Percentiles rank a stretch among this genome's conserved stretches.
phyloP scores from a whole-genome alignment of 805 yeast species.

The Kodamaea fukazawae region DNA sequence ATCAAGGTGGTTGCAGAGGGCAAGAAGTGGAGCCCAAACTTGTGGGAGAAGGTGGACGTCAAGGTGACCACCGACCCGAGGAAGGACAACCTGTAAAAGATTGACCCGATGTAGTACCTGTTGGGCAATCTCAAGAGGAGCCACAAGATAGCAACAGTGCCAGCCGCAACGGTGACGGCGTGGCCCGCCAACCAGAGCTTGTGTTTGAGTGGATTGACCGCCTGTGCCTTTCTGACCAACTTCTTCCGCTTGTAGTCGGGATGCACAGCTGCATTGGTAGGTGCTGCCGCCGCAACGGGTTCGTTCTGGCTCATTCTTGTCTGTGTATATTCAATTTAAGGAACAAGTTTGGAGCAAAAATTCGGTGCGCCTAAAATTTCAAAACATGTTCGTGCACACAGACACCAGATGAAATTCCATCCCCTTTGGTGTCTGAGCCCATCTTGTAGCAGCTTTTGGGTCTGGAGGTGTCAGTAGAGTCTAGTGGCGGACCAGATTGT shows the following conservation, averaged over 20 bases:
- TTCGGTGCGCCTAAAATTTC: background rate
- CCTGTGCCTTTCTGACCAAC: slow-evolving; percentile 28
- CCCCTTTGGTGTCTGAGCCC: too few species aligned
- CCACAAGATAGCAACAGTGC: slow-evolving; percentile 37
- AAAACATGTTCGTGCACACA: background rate
- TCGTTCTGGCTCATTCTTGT: slow-evolving; percentile 1
- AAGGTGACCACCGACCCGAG: slow-evolving; percentile 56
- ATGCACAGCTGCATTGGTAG: slow-evolving; percentile 16
- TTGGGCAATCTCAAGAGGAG: slow-evolving; percentile 40
- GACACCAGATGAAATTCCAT: too few species aligned
- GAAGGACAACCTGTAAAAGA: slow-evolving; percentile 54
- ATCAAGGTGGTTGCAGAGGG: slow-evolving; percentile 65
- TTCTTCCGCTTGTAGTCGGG: slow-evolving; percentile 19
- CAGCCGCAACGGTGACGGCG: slow-evolving; percentile 41
- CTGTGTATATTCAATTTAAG: too few species aligned
- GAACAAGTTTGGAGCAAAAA: background rate
- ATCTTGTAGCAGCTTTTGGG: too few species aligned
- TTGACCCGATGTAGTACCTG: slow-evolving; percentile 43
- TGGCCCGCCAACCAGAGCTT: slow-evolving; percentile 61
- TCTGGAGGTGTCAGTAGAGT: too few species aligned
- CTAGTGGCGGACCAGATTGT: too few species aligned
- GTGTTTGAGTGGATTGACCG: slow-evolving; percentile 41
- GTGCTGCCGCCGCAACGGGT: slow-evolving; percentile 9
- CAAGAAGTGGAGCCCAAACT: slow-evolving; percentile 52
- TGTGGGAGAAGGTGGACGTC: slow-evolving; percentile 52